Percentiles rank a stretch among this genome's conserved stretches.
These are phyloP conservation scores for Aspergillus aculeatus DNA, from an alignment of 2,329 filamentous ascomycete species.

Conservation along the genomic window DNA sequence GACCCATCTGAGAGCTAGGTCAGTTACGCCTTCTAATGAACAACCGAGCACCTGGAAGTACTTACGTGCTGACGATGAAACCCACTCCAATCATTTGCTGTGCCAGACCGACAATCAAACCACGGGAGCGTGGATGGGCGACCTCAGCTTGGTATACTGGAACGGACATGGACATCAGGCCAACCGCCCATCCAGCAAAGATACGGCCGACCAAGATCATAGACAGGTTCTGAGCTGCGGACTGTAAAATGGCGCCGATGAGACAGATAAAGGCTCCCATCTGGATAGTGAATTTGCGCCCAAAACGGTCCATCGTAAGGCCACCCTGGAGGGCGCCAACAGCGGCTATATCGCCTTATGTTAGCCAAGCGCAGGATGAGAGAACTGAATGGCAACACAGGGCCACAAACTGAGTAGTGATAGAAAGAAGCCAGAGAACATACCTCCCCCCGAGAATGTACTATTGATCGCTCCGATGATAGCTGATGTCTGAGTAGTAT, in stretches of 20 bases:
- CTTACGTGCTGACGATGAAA: slow-evolving; percentile 45
- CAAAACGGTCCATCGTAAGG: slow-evolving; percentile 61
- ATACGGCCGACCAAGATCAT: slow-evolving; percentile 60
- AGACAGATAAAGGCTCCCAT: slow-evolving; percentile 59
- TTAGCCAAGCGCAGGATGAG: slow-evolving; percentile 2
- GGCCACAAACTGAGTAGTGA: too few species aligned
- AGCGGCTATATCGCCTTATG: slow-evolving; percentile 28
- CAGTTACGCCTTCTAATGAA: neutral
- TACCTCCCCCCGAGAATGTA: slow-evolving; percentile 60
- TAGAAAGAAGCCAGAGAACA: neutral
- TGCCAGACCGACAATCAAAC: slow-evolving; percentile 45
- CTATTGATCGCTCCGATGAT: slow-evolving; percentile 64
- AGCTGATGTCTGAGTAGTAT: slow-evolving; percentile 49
- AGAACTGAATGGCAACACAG: neutral
- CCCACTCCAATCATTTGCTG: slow-evolving; percentile 49
- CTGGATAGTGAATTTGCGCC: slow-evolving; percentile 59
- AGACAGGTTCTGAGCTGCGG: slow-evolving; percentile 54
- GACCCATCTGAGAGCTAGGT: slow-evolving; percentile 39
- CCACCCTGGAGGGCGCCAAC: slow-evolving; percentile 56
- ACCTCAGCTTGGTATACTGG: slow-evolving; percentile 65
- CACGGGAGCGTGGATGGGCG: slow-evolving; percentile 58
- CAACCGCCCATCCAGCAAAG: slow-evolving; percentile 50
- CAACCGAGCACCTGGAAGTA: neutral
- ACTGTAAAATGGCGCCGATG: slow-evolving; percentile 60
- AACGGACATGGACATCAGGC: slow-evolving; percentile 51